Percentiles rank a stretch among this genome's conserved stretches.
Conservation (phyloP, 495 filamentous ascomycete genomes). For the Aspergillus leporis region DNA sequence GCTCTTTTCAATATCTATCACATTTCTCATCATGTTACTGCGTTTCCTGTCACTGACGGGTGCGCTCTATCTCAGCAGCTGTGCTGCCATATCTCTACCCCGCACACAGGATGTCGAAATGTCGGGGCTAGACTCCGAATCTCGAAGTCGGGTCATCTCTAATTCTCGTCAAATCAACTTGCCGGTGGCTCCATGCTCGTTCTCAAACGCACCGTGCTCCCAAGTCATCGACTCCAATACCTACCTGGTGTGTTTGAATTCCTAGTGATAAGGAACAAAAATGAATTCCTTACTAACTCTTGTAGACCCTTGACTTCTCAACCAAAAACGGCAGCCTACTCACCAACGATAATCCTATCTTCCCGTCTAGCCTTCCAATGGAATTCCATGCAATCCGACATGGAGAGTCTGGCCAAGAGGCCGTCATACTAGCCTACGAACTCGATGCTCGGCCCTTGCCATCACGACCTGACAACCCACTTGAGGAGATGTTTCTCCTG, state of each 20-base stretch:
- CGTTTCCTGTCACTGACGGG: constrained; percentile 13
- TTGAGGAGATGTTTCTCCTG: constrained; percentile 27
- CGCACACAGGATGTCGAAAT: neutral
- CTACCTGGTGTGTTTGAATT: constrained; percentile 24
- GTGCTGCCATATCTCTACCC: constrained; percentile 12
- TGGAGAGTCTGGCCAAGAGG: constrained; percentile 14
- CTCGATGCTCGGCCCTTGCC: constrained; percentile 30
- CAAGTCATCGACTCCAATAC: constrained; percentile 17
- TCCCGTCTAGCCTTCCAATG: constrained; percentile 39
- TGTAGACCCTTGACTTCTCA: constrained; percentile 40
- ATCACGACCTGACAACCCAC: constrained; percentile 14
- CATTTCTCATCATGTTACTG: constrained; percentile 12
- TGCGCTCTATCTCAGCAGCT: constrained; percentile 8
- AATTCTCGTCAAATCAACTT: constrained; percentile 28
- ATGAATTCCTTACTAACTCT: constrained; percentile 8
- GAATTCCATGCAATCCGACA: constrained; percentile 31
- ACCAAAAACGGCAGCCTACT: constrained; percentile 39
- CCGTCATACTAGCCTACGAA: constrained; percentile 27
- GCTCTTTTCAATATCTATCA: neutral
- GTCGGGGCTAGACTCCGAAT: neutral
- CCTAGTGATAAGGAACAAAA: neutral
- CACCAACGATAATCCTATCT: constrained; percentile 46
- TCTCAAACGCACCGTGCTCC: constrained; percentile 15
- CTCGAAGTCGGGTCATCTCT: constrained; percentile 1
- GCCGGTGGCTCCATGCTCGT: constrained; percentile 23